Base-by-base conservation (phyloP, 768 basidiomycete species). In the Tulasnella sp. region DNA sequence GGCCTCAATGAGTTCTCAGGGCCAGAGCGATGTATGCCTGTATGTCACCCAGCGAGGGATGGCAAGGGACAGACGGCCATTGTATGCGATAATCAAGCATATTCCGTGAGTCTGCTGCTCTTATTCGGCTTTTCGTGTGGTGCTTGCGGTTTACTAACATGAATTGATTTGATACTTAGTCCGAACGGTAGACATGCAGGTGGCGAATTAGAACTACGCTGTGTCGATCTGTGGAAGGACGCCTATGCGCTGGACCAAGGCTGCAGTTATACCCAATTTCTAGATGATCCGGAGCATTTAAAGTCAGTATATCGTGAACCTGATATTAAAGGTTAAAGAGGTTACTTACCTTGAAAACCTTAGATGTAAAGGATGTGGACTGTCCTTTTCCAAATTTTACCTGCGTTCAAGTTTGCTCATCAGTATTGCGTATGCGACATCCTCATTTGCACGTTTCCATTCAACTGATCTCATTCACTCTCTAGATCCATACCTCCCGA, bases 331-430 rank as follows among this genome's bases (percentile, higher is more conserved):
- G n/a, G n/a, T n/a, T 25, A 25, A 34, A 25, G 15, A 24, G 33
- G 35, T 49, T 22, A 51, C 22, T 16, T 20, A 19, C 16, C 13
- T 27, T 22, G 35, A 13, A 19, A 1, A 22, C n/a, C 13, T 28
- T 20, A 51, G 49, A 43, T 51, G 49, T 42, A 40, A 51, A 41
- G 49, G 49, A 7, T 51, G 49, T 34, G 49, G 49, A 15, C 28
- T 43, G 25, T 22, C 28, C 15, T 41, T 51, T 20, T 40, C 49
- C 40, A 51, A 51, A 29, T 28, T 41, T 25, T 43, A 42, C 29
- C 29, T 51, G 37, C 29, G 49, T 29, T 41, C 37, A 27, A 42
- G 37, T n/a, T 29, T 51, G 40, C 13, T 51, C 15, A 9, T 51
- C 20, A 19, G 27, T 3, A 51, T 51, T 22, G 40, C n/a, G n/a